Evolutionary conservation across 352 stramenopile species (phyloP), one percentile per base, ranked within the genome.

Genomic region (Globisporangium nagaii): DNA sequence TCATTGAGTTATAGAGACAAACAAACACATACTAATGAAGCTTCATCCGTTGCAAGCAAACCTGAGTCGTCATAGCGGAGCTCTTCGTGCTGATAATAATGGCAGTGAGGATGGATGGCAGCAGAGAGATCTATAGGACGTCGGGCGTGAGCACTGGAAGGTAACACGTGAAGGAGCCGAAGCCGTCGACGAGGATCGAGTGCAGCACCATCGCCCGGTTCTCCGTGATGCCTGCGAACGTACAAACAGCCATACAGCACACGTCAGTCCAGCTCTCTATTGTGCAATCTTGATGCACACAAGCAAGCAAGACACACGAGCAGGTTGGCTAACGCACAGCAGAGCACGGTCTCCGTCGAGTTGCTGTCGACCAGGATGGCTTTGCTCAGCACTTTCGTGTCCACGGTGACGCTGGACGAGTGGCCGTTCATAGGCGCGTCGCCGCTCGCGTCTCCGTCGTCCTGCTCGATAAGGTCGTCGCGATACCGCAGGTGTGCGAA

Each of bases 91-190:
- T 31, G 15, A 44, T 46, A 50, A 43, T 50, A 50, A 50, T 58
- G 11, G 42, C 50, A 50, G 19, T 19, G 19, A 8, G 7, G 25
- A 25, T 8, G 22, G 20, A 7, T 20, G 7, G 24, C 22, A 41
- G 13, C 15, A 41, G 13, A 5, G 17, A 24, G 13, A 40, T 15
- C 44, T 61, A 71, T 12, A 69, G 52, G 40, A 69, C 58, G 63
- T 87, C 79, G 11, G 76, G 79, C 10, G 79, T 86, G 40, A 89
- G 72, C 19, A 89, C 79, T 7, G 83, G 83, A 27, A 90, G 67
- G 53, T 93, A 93, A 63, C 83, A 91, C 47, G 83, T 93, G 58
- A 93, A 77, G 5, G 83, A 90, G 4, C 83, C 83, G 44, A 91
- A 91, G 42, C 62, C 70, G 51, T 91, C 79, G 24, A 82, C 57